Conservation (phyloP, 306 rosid genomes). For the Sphenostylis stenocarpa region DNA sequence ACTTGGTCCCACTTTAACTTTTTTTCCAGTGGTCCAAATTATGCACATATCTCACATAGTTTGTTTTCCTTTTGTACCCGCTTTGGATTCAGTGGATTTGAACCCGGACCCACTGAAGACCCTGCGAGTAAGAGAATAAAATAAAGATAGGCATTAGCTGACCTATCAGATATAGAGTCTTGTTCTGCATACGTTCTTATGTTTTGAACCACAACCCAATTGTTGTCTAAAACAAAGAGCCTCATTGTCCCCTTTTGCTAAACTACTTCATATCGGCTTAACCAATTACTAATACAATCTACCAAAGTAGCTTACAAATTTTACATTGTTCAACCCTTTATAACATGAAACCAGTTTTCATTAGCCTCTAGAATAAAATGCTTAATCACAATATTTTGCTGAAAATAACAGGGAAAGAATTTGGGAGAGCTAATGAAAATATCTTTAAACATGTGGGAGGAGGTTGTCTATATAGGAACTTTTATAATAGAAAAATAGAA, state of each 20-base stretch:
- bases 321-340: neutral
- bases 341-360: neutral
- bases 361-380: neutral
- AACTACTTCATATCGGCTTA: slow-evolving; percentile 12
- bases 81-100: slow-evolving; percentile 44
- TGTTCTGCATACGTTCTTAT: slow-evolving; percentile 14
- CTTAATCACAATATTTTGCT: neutral
- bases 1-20: slow-evolving; percentile 13
- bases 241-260: slow-evolving; percentile 9
- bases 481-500: too few species aligned
- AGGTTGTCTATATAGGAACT: too few species aligned
- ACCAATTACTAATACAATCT: neutral
- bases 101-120: slow-evolving; percentile 44
- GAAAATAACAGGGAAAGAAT: neutral
- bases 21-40: neutral
- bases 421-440: neutral
- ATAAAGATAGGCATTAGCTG: slow-evolving; percentile 34
- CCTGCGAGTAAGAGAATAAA: slow-evolving; percentile 41
- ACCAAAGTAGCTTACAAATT: neutral
- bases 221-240: neutral
- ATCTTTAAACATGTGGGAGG: too few species aligned
- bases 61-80: slow-evolving; percentile 26
- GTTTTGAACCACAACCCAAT: slow-evolving; percentile 34
- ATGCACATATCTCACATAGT: slow-evolving; percentile 11
- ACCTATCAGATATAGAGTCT: neutral